Percentiles rank a stretch among this genome's conserved stretches.
These are phyloP conservation scores for Wickerhamiella lipophila DNA, from an alignment of 805 yeast species.

Conservation along the genomic window DNA sequence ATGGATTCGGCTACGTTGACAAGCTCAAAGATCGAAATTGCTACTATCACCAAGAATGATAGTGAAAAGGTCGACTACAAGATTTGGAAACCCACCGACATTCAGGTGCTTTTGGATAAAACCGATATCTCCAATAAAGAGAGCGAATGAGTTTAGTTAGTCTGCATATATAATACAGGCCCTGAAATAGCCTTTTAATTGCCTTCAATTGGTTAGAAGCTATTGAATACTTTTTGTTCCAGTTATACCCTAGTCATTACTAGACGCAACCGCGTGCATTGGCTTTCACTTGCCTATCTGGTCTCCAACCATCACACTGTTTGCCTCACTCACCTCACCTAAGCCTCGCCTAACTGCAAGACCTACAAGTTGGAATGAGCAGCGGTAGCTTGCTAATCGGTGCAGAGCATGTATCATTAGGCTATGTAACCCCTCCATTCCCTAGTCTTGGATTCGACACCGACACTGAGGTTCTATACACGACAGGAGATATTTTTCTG, in stretches of 20 bases:
- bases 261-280: background rate
- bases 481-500: constrained; percentile 60
- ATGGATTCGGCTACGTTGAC: constrained; percentile 79
- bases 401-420: constrained; percentile 47
- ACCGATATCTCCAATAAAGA: constrained; percentile 50
- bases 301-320: background rate
- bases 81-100: constrained; percentile 70
- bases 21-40: constrained; percentile 83
- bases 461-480: constrained; percentile 39
- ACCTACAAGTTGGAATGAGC: constrained; percentile 8
- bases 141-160: background rate
- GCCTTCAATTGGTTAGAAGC: too few species aligned
- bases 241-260: too few species aligned
- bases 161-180: too few species aligned
- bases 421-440: constrained; percentile 64
- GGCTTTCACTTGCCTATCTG: background rate
- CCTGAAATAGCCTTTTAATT: too few species aligned
- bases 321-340: background rate
- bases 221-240: too few species aligned
- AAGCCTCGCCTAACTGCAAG: background rate
- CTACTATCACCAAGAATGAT: constrained; percentile 48
- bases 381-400: constrained; percentile 18
- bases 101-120: constrained; percentile 58
- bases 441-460: constrained; percentile 46
- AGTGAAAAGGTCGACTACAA: constrained; percentile 47